Evolutionary conservation across 768 basidiomycete genomes (phyloP), one percentile per base, ranked within the genome.

Genomic region (Hortiboletus campestris): DNA sequence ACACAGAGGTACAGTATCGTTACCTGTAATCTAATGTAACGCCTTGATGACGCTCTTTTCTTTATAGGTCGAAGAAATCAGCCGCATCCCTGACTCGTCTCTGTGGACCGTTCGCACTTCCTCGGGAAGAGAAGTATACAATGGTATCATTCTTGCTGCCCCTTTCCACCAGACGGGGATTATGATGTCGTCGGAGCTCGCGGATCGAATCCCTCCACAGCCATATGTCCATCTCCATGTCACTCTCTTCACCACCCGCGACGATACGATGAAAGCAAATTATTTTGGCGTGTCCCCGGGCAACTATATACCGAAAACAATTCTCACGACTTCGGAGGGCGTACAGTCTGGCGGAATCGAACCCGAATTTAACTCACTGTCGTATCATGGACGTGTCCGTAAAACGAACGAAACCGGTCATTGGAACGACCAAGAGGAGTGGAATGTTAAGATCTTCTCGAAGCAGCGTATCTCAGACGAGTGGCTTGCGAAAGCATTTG

Each of bases 381-480:
- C 86, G 10, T 97, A 94, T 72, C 89, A 88, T 59, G 86, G 86
- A 2, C 73, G 70, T 39, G 72, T 86, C 19, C 72, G 44, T 60
- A 72, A 49, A 62, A 60, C 41, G 58, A 60, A 68, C 42, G 58
- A 58, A 39, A 59, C 62, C 0, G 67, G 54, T 10, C 67, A 63
- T 63, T 60, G 47, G 49, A 53, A 48, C 16, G 66, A 63, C 4
- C 53, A 53, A 49, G 64, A 64, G 8, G 80, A 83, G 64, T 92
- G 86, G 81, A 79, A 80, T 12, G 92, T 94, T 51, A 98, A 97
- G 75, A 90, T 97, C 44, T 95, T 95, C 68, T 94, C 91, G 2
- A 76, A 83, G 63, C 68, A 83, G 32, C 67, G 73, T 19, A 70
- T 94, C 40, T 78, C 78, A 41, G 86, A 94, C 52, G 81, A 84